Evolutionary conservation across 2,329 filamentous ascomycete genomes (phyloP), one percentile per base, ranked within the genome.

Genomic region (Graphium sp.): DNA sequence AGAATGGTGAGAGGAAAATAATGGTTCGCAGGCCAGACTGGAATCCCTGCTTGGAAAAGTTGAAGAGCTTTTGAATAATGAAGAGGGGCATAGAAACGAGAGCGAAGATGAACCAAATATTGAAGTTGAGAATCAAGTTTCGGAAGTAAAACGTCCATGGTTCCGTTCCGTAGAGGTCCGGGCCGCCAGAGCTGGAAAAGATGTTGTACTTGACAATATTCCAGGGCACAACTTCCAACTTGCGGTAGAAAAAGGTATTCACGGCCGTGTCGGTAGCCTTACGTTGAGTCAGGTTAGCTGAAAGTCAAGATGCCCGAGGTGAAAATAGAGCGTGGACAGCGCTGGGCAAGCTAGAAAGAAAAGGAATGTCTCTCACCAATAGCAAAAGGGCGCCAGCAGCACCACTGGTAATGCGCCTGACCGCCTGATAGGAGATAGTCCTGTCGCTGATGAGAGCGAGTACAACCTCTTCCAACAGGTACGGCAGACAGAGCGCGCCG

Each of bases 121-220:
- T 93, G 61, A 95, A 98, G 56, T 98, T 98, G 33, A 98, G 62
- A 11, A 77, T 56, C 24, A 98, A 57, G 42, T 98, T 98, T 41
- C 81, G 79, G 41, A 93, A 62, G 52, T 98, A 98, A 48, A 94
- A 98, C 30, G 85, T 77, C 89, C 87, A 95, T 2, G 87, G 82
- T 52, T 98, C 89, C 1, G 82, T 91, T 24, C 89, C 89, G 43
- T 94, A 98, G 20, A 98, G 79, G 31, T 93, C 70, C 0, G 89
- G 89, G 0, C 87, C 89, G 18, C 74, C 80, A 0, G 70, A 66
- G 6, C 72, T 73, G 6, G 80, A 79, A 46, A 98, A 87, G 24
- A 98, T 71, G 47, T 98, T 98, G 63, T 98, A 98, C 38, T 77
- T 70, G 43, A 98, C 74, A 43, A 98, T 95, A 45, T 94, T 94